phyloP scores from a whole-genome alignment of 78 protist species.

The Dictyostelium brefeldianum region DNA sequence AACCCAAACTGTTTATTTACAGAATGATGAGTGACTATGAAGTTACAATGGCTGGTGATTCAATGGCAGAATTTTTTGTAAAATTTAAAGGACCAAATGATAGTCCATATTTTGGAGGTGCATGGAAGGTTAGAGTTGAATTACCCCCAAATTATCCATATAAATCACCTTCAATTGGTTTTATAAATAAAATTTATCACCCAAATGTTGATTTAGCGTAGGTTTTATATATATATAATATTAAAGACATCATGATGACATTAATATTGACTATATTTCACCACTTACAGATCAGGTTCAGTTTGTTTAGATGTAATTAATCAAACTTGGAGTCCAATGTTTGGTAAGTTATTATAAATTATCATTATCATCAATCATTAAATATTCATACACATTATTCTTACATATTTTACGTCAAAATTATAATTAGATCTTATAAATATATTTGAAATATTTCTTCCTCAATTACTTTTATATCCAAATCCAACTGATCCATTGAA shows the following conservation, averaged over 20 bases:
- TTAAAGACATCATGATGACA: not conserved
- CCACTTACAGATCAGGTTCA: constrained; percentile 94
- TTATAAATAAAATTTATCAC: constrained; percentile 95
- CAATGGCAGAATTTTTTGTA: constrained; percentile 76
- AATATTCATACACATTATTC: too few relatives aligned
- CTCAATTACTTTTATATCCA: constrained; percentile 98
- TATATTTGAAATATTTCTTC: constrained; percentile 96
- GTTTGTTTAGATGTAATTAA: constrained; percentile 98
- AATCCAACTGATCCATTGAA: constrained; percentile 98
- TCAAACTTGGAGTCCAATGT: constrained; percentile 99
- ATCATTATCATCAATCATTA: too few relatives aligned
- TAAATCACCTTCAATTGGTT: constrained; percentile 98
- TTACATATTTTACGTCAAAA: not conserved
- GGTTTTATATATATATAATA: not conserved
- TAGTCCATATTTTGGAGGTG: constrained; percentile 94
- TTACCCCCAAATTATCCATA: constrained; percentile 97
- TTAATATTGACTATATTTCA: not conserved
- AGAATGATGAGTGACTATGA: constrained; percentile 86
- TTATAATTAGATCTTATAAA: constrained; percentile 81
- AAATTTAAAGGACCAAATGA: constrained; percentile 77
- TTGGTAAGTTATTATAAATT: constrained; percentile 71
- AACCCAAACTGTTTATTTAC: too few relatives aligned
- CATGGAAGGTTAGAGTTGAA: constrained; percentile 95
- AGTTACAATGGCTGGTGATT: constrained; percentile 75
- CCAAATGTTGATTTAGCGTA: constrained; percentile 97